Base-by-base conservation (phyloP, 129 eudicot species). In the Arctium minus region DNA sequence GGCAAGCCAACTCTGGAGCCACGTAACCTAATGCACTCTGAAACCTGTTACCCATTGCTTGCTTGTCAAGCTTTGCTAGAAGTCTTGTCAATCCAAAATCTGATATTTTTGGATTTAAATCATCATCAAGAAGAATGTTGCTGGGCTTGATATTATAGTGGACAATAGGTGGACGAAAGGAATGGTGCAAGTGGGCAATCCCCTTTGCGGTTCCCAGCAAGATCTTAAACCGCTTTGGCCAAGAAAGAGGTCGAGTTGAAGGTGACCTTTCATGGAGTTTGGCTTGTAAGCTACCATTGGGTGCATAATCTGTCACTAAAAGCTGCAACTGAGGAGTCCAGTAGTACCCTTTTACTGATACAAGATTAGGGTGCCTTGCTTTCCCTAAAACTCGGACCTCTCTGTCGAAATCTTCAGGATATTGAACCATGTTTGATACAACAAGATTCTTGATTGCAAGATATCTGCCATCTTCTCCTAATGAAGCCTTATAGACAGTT, bases 321-420 rank as follows among this genome's bases (percentile, higher is more conserved):
- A 96, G 94, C 89, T 96, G 94, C 62, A 90, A 27, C 36, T 93
- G 89, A 70, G 99, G 99, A 50, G 97, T 96, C 99, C 99, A 96
- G 79, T 91, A 96, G 71, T 91, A 93, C 71, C 99, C 99, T 92
- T 88, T 90, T 5, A 96, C 85, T 12, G 93, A 75, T 56, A 85
- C 82, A 53, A 96, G 81, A 86, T 93, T 96, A n/a, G 89, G 92
- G 75, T 96, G 97, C 76, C 92, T 90, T 12, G 97, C 99, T 88
- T 90, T 93, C 22, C 86, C 98, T 29, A 96, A 82, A 38, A 88
- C 80, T 15, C 97, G 80, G 33, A 89, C 92, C 81, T 96, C 99
- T 15, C 94, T 85, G 40, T 96, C 97, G 29, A 96, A 96, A 73
- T 96, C 98, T 68, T 93, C 97, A 1, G 87, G 94, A 74, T 91